Evolutionary conservation across 768 basidiomycete genomes (phyloP), one percentile per base, ranked within the genome.

Genomic region (Pleurotus cornucopiae): DNA sequence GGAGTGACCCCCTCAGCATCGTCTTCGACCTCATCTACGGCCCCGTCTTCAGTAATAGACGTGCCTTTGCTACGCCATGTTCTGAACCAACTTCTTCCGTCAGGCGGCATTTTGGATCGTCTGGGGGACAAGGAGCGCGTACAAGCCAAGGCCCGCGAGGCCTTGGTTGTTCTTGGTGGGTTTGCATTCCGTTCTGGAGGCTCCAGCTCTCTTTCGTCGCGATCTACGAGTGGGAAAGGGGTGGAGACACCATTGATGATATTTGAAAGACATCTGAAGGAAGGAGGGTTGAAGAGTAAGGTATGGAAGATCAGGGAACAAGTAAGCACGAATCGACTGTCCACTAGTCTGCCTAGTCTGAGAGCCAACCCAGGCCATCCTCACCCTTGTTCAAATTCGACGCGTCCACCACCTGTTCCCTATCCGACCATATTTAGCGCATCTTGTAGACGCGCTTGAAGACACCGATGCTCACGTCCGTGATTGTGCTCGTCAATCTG

Each of bases 401-500:
- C 84, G 87, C 38, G 67, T 73, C 44, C 82, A 89, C 67, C 81
- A 82, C 63, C 75, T 82, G 44, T 91, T 93, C 57, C 91, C 92
- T 37, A 83, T 97, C 43, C 81, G 89, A 45, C 82, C 89, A 4
- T 98, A 88, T 71, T 80, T 96, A 30, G 70, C 88, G 1, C 71
- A 79, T 11, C 82, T 99, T 49, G 91, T 98, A 34, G 90, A 87
- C 55, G 77, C 86, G 39, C 77, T 99, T 26, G 91, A 98, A 73
- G 96, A 98, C 70, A 83, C 85, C 1, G 97, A 99, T 65, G 82
- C 88, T 16, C 83, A 85, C 62, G 97, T 98, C 52, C 88, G 97
- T 44, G 89, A 94, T 55, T 87, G 86, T 66, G 88, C 95, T 6
- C 83, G 87, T 48, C 80, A 83, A 62, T 86, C 91, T 1, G 81